These are phyloP conservation scores for Oxytropis ochrocephala DNA, from an alignment of 306 rosid species.

Conservation along the genomic window DNA sequence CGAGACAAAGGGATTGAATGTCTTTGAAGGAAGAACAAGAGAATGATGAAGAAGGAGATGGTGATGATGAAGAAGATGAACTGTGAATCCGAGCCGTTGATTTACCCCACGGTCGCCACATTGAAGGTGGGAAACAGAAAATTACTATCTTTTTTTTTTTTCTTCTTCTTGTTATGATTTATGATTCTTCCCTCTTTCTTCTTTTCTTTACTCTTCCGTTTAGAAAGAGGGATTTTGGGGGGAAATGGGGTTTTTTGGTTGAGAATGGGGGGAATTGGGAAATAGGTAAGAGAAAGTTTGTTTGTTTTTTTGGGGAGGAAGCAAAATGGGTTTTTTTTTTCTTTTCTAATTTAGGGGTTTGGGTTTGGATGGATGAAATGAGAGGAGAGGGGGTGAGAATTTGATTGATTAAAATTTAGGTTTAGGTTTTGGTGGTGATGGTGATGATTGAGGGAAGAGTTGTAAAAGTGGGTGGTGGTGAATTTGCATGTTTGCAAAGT, in stretches of 20 bases:
- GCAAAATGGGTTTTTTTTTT: neutral
- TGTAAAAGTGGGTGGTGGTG: slow-evolving; percentile 29
- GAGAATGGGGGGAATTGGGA: neutral
- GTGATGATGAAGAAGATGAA: slow-evolving; percentile 31
- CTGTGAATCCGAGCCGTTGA: slow-evolving; percentile 58
- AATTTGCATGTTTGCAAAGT: slow-evolving; percentile 27
- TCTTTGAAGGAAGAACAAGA: slow-evolving; percentile 87
- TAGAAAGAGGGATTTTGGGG: neutral
- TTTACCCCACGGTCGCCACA: slow-evolving; percentile 91
- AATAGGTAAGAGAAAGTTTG: neutral
- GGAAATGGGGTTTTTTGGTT: neutral
- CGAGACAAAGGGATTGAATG: slow-evolving; percentile 60
- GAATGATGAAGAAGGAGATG: slow-evolving; percentile 37
- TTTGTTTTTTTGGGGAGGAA: neutral
- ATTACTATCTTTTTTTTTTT: neutral
- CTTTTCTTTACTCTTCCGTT: neutral
- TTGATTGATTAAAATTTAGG: slow-evolving; percentile 46
- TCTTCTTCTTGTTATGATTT: too few relatives aligned
- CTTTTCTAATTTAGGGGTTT: neutral
- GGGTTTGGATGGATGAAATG: neutral
- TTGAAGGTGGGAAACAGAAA: slow-evolving; percentile 34
- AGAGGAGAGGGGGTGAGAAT: neutral
- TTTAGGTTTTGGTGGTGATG: slow-evolving; percentile 18
- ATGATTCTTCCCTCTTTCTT: neutral
- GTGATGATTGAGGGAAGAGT: slow-evolving; percentile 21